Evolutionary conservation across 73 alveolate species (phyloP).

Genomic region (Urostyla sp.): DNA sequence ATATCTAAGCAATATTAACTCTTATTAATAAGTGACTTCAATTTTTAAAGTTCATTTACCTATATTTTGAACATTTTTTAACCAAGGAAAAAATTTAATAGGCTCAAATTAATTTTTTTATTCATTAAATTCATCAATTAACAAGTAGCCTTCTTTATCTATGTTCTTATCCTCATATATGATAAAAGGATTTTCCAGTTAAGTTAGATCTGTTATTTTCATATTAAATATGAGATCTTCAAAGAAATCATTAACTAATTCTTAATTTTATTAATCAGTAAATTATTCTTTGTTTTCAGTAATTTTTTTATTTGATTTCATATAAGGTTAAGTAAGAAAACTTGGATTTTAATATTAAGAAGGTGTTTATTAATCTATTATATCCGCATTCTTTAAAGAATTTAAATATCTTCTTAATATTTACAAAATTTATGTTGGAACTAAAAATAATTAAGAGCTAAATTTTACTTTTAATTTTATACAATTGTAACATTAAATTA

Average conservation of each 20-base stretch:
- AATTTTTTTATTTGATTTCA: background rate
- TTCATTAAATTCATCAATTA: constrained; percentile 43
- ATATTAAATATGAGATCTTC: constrained; percentile 8
- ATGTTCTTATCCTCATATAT: constrained; percentile 38
- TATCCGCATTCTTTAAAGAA: background rate
- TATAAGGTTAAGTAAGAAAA: background rate
- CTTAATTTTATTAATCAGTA: background rate
- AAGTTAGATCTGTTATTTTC: constrained; percentile 36
- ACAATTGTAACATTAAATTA: constrained; percentile 35
- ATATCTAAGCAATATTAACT: constrained; percentile 26
- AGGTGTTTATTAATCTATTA: background rate
- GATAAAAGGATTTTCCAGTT: constrained; percentile 45
- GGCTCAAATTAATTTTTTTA: constrained; percentile 23
- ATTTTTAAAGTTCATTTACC: constrained; percentile 51
- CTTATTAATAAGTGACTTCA: constrained; percentile 42
- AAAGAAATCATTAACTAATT: background rate
- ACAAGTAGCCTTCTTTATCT: constrained; percentile 26
- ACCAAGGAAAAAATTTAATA: constrained; percentile 40
- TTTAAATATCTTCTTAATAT: constrained; percentile 9
- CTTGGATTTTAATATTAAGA: background rate
- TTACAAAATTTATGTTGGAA: constrained; percentile 25
- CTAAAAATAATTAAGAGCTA: constrained; percentile 6
- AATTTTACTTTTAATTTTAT: constrained; percentile 43
- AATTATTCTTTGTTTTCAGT: background rate
- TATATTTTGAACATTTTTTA: constrained; percentile 1